Conservation (phyloP, 2,329 filamentous ascomycete genomes). For the Orbilia javanica region DNA sequence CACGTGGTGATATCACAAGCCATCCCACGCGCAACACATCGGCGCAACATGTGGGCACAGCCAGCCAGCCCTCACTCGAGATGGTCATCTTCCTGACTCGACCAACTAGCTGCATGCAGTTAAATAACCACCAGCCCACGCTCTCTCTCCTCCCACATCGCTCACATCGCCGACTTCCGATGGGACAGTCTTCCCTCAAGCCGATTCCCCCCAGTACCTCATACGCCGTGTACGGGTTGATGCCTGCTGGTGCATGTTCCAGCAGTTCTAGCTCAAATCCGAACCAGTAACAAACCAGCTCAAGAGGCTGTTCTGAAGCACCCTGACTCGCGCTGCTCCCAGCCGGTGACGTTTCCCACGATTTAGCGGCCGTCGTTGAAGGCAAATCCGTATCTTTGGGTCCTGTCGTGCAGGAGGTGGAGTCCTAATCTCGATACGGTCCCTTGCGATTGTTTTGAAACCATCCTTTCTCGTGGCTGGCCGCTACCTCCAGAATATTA, state of each 20-base stretch:
- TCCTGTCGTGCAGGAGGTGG: slow-evolving; percentile 32
- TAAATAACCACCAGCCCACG: slow-evolving; percentile 16
- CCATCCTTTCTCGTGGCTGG: slow-evolving; percentile 13
- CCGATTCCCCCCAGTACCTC: background rate
- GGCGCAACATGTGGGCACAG: background rate
- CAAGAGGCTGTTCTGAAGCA: slow-evolving; percentile 30
- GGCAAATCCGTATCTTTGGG: slow-evolving; percentile 37
- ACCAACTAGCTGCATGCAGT: slow-evolving; percentile 48
- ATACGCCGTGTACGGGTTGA: background rate
- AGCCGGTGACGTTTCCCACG: slow-evolving; percentile 39
- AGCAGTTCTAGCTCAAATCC: slow-evolving; percentile 18
- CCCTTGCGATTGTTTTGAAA: slow-evolving; percentile 22
- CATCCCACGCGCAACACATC: background rate
- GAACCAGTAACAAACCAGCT: slow-evolving; percentile 45
- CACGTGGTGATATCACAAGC: background rate
- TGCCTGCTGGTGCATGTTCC: slow-evolving; percentile 39
- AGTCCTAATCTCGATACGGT: slow-evolving; percentile 22
- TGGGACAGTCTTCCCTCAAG: slow-evolving; percentile 25
- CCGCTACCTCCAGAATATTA: background rate
- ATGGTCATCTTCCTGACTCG: slow-evolving; percentile 49
- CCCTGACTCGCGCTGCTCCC: slow-evolving; percentile 51
- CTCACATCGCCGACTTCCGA: slow-evolving; percentile 57
- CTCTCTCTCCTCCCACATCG: slow-evolving; percentile 13
- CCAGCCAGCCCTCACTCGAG: background rate
- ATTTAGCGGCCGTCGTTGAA: slow-evolving; percentile 27